These are phyloP conservation scores for Nannizzia gypsea DNA, from an alignment of 2,329 filamentous ascomycete genomes.

Conservation along the genomic window DNA sequence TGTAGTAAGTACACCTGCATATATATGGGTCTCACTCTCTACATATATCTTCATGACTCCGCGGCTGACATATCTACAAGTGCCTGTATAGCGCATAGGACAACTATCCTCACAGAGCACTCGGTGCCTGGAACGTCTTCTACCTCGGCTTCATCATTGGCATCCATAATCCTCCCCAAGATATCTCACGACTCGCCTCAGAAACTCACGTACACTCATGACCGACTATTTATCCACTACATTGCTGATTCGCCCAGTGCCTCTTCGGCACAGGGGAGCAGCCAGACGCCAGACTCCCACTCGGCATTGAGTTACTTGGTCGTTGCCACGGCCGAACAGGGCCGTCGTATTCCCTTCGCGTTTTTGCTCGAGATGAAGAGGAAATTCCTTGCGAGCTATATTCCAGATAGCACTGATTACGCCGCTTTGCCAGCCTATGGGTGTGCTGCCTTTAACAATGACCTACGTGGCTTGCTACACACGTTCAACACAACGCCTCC, in stretches of 20 bases:
- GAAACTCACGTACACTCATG: conserved; percentile 90
- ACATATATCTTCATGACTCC: not conserved
- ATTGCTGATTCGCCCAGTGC: conserved; percentile 70
- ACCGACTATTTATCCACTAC: conserved; percentile 88
- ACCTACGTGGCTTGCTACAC: conserved; percentile 65
- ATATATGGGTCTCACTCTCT: not conserved
- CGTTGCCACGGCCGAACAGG: conserved; percentile 67
- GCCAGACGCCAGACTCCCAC: conserved; percentile 44
- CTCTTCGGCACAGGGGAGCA: conserved; percentile 32
- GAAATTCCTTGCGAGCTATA: conserved; percentile 65
- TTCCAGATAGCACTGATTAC: conserved; percentile 58
- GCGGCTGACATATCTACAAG: conserved; percentile 35
- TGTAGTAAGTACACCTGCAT: conserved; percentile 49
- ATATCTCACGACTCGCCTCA: conserved; percentile 69
- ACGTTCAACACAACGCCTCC: conserved; percentile 70
- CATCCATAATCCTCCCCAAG: conserved; percentile 88
- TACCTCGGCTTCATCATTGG: conserved; percentile 76
- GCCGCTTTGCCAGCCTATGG: conserved; percentile 74
- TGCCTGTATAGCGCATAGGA: conserved; percentile 86
- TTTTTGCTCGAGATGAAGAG: conserved; percentile 85
- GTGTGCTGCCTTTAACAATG: conserved; percentile 71
- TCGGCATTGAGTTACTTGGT: conserved; percentile 87
- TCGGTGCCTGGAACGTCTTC: conserved; percentile 73
- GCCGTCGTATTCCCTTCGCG: conserved; percentile 81
- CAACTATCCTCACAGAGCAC: conserved; percentile 86